Base-by-base conservation (phyloP, 75 land plant species). In the Pseudotsuga menziesii region DNA sequence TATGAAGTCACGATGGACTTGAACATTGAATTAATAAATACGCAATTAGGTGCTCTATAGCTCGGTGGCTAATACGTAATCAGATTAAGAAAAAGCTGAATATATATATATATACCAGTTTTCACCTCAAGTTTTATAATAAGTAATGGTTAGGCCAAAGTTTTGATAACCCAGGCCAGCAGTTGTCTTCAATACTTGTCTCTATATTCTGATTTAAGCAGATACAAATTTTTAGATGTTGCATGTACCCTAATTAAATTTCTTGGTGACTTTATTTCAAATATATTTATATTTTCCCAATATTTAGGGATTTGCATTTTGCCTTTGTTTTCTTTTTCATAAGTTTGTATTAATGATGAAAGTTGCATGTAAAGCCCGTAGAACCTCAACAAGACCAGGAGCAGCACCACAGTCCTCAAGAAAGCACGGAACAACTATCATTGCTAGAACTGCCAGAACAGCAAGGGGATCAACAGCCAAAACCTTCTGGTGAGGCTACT, bases 371-470 rank as follows among this genome's bases (percentile, higher is more conserved):
- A 69, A 41, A 69, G 72, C 48, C 72, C 20, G 44, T 41, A 69
- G 72, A 69, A 41, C 41, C 72, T 69, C 72, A 69, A 69, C 72
- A 69, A 69, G 72, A 69, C 14, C 72, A 69, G 72, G 72, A 69
- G n/a, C 52, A 69, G 72, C 54, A 69, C 11, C 72, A 69, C 48
- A 20, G 39, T 35, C n/a, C 23, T 69, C 72, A 69, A 41, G 72
- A 69, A 36, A 39, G 72, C 35, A 44, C 52, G n/a, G 72, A 69
- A 25, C 82, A 76, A 57, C 35, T 80, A 17, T 77, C 84, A 39
- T 39, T 79, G 0, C 83, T 84, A 74, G 77, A 54, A 55, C 85
- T 87, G 16, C 82, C 83, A 63, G 91, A 84, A 52, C 82, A 85
- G 14, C 82, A 83, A 52, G 77, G 75, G 14, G 84, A 83, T 13